These are phyloP conservation scores for Vickermania spadyakhi DNA, from an alignment of 208 protist genomes.

Conservation along the genomic window DNA sequence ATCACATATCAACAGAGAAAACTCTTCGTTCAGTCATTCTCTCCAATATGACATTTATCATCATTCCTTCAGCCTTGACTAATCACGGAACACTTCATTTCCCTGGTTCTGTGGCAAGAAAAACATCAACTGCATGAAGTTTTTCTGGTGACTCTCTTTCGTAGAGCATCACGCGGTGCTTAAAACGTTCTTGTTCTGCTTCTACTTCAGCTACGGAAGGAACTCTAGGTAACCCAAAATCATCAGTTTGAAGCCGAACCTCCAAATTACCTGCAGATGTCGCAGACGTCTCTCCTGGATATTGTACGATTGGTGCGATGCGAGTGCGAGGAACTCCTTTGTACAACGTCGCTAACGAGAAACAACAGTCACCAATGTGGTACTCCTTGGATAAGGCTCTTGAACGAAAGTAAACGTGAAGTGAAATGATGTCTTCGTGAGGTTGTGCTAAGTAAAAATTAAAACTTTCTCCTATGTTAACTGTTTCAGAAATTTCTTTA, in stretches of 20 bases:
- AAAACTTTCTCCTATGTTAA: conserved; percentile 79
- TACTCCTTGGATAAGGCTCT: conserved; percentile 53
- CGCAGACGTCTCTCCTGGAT: conserved; percentile 63
- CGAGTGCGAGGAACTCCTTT: conserved; percentile 63
- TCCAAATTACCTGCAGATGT: conserved; percentile 49
- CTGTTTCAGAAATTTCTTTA: conserved; percentile 52
- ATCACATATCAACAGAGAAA: no score
- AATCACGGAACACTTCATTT: no score
- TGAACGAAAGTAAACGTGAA: conserved; percentile 82
- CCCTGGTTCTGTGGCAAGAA: conserved; percentile 28
- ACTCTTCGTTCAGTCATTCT: no score
- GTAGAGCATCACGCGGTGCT: conserved; percentile 40
- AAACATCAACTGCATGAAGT: conserved; percentile 72
- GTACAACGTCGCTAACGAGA: conserved; percentile 76
- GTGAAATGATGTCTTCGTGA: conserved; percentile 82
- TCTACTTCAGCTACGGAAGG: conserved; percentile 49
- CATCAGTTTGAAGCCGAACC: conserved; percentile 71
- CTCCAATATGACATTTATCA: no score
- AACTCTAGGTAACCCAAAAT: conserved; percentile 58
- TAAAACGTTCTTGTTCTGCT: conserved; percentile 56
- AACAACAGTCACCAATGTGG: conserved; percentile 78
- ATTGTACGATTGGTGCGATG: conserved; percentile 69
- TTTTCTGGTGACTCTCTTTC: conserved; percentile 53
- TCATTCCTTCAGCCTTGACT: no score
- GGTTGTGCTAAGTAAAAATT: conserved; percentile 82